These are phyloP conservation scores for Cystofilobasidium bisporidii DNA, from an alignment of 768 basidiomycete genomes.

Conservation along the genomic window DNA sequence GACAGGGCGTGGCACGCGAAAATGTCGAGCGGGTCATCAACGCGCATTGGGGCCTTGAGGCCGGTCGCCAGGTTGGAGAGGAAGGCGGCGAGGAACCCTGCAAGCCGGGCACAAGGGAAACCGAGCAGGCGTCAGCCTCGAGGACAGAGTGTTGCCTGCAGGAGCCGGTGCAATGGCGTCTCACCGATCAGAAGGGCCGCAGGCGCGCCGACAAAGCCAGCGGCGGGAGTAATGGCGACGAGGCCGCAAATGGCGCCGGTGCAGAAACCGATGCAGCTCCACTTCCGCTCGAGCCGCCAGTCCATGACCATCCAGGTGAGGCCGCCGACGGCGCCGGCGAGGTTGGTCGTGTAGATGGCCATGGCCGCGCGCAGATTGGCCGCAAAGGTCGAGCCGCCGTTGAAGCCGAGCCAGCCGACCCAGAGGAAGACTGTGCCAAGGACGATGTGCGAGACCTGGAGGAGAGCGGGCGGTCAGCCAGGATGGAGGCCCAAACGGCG, in stretches of 20 bases:
- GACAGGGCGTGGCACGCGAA: slow-evolving; percentile 57
- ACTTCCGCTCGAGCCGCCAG: slow-evolving; percentile 84
- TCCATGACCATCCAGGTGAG: slow-evolving; percentile 86
- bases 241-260: slow-evolving; percentile 81
- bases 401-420: slow-evolving; percentile 79
- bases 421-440: slow-evolving; percentile 90
- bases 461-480: too few species aligned
- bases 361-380: slow-evolving; percentile 79
- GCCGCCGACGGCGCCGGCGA: slow-evolving; percentile 71
- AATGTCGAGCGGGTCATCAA: slow-evolving; percentile 50
- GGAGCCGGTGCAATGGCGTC: slow-evolving; percentile 27
- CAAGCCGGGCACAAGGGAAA: background rate
- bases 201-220: slow-evolving; percentile 42
- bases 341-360: slow-evolving; percentile 87
- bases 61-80: slow-evolving; percentile 92
- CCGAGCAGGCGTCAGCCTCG: background rate
- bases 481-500: too few species aligned
- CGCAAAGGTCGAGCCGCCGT: slow-evolving; percentile 80
- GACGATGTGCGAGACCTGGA: slow-evolving; percentile 62
- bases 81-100: slow-evolving; percentile 52
- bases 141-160: too few species aligned
- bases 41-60: slow-evolving; percentile 56
- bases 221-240: slow-evolving; percentile 61
- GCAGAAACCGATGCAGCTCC: slow-evolving; percentile 82
- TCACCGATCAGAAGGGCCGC: slow-evolving; percentile 80